Conservation (phyloP, 2,329 filamentous ascomycete species). For the Penicillium aurantiogriseum region DNA sequence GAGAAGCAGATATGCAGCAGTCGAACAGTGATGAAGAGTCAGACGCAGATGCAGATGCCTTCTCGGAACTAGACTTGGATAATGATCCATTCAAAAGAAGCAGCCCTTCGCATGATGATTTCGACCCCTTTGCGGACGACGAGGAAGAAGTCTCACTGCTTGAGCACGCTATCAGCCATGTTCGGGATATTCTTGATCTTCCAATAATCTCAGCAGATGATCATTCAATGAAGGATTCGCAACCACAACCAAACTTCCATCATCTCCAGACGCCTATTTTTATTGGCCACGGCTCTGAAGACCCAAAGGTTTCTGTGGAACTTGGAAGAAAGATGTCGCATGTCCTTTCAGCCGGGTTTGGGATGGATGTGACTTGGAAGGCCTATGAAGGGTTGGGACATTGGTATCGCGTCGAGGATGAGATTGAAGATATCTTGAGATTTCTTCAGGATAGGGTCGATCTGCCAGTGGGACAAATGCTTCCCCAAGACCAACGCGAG, state of each 20-base stretch:
- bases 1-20: not conserved
- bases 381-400: constrained; percentile 11
- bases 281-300: constrained; percentile 18
- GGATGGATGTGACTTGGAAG: constrained; percentile 22
- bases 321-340: constrained; percentile 16
- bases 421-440: constrained; percentile 13
- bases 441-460: constrained; percentile 6
- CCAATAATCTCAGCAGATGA: constrained; percentile 2
- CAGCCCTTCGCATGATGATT: constrained; percentile 17
- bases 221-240: not conserved
- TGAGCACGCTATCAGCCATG: constrained; percentile 30
- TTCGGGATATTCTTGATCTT: constrained; percentile 35
- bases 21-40: not conserved
- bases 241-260: not conserved
- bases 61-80: not conserved
- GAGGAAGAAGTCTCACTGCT: constrained; percentile 14
- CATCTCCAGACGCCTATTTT: constrained; percentile 18
- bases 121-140: constrained; percentile 20
- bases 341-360: constrained; percentile 14
- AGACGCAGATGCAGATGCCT: constrained; percentile 6
- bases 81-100: not conserved
- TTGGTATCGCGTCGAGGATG: constrained; percentile 15
- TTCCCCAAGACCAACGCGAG: not conserved
- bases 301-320: constrained; percentile 13
- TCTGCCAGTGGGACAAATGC: not conserved